Evolutionary conservation across 2,329 filamentous ascomycete genomes (phyloP).

Genomic region (Cyanodermella asteris): DNA sequence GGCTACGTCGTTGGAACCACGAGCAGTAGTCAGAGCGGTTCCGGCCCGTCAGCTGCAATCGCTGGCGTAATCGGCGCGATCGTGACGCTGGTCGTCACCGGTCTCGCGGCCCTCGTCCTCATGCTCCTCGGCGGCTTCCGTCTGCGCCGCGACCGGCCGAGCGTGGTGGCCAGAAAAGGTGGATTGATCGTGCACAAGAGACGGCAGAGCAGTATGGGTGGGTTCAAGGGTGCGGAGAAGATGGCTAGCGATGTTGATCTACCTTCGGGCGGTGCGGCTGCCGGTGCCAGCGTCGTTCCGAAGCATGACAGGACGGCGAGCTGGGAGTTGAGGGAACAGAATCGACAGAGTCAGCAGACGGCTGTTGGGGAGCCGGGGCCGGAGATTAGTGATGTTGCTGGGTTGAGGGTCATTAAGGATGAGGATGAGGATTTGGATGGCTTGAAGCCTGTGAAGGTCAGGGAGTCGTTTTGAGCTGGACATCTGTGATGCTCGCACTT

Average conservation of each 20-base stretch:
- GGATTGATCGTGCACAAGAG: no score
- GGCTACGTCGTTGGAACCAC: constrained; percentile 15
- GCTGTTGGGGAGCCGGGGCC: constrained; percentile 30
- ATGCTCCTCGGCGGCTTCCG: constrained; percentile 25
- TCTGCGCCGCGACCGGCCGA: constrained; percentile 16
- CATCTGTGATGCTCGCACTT: no score
- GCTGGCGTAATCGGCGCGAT: constrained; percentile 35
- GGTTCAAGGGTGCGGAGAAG: constrained; percentile 34
- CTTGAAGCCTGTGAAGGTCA: no score
- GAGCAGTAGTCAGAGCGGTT: neutral
- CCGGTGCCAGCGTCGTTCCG: constrained; percentile 13
- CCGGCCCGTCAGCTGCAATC: constrained; percentile 12
- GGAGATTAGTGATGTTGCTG: constrained; percentile 30
- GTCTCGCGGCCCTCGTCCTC: constrained; percentile 18
- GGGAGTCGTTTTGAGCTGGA: no score
- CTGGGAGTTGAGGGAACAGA: constrained; percentile 34
- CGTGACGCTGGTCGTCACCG: constrained; percentile 25
- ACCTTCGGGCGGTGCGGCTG: constrained; percentile 21
- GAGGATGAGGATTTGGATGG: constrained; percentile 26
- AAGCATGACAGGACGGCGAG: constrained; percentile 32
- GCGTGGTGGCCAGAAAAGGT: constrained; percentile 16
- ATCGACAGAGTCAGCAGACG: no score
- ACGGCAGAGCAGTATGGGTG: no score
- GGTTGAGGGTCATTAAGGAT: constrained; percentile 29
- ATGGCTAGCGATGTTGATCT: constrained; percentile 33